Base-by-base conservation (phyloP, 2,329 filamentous ascomycete genomes). In the Fusarium phyllophilum region DNA sequence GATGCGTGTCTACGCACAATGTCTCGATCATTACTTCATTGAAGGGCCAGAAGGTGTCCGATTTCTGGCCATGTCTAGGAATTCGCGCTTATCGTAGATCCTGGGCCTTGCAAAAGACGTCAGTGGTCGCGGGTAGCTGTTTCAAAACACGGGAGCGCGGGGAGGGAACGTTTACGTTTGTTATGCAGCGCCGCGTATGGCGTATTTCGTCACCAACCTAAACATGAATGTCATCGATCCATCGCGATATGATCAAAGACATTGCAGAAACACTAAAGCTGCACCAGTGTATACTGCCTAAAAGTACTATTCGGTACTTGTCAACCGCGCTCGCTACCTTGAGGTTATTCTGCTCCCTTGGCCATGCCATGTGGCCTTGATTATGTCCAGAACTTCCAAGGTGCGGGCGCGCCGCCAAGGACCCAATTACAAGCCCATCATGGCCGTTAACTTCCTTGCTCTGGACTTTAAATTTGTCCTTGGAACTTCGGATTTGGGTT, bases 141-240 rank as follows among this genome's bases (percentile, higher is more conserved):
- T 74, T 74, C 71, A 74, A 74, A 48, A 61, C 62, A 45, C 54
- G 70, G 54, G 24, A 68, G 55, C 54, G 69, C 34, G 63, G 60
- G 48, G 51, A 29, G 24, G 34, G 26, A 31, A 29, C 38, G 51
- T 57, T 57, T 38, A 44, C 18, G 12, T 42, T 63, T 41, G 26
- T 51, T 33, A 60, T 66, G 46, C 41, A 70, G 29, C 54, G 39
- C 39, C 39, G 29, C 41, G 38, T 24, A 55, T 20, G 29, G 17
- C 20, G 39, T 39, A 46, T 51, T 66, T 71, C 67, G 61, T 71
- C 68, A 71, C 62, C 44, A 56, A 60, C 26, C 26, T 29, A 29
- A 60, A 67, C 26, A 42, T 62, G 8, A 46, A 57, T 33, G 46
- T 42, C 34, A 56, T 38, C 14, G 6, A 29, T 29, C 5, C 34